Conservation (phyloP, 495 filamentous ascomycete species). For the Sabuloglossum arenarium region DNA sequence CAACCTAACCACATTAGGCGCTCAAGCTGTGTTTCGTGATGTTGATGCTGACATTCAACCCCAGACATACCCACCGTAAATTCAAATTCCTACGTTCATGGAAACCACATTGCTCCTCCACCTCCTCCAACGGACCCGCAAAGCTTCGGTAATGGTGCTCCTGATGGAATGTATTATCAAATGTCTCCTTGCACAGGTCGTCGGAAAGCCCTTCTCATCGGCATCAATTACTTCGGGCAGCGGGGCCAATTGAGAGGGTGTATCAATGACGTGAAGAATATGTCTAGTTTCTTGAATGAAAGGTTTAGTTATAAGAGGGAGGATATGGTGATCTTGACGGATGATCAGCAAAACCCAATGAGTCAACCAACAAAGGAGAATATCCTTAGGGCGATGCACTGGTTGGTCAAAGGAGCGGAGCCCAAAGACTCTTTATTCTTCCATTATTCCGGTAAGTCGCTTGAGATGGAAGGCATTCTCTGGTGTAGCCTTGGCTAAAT, state of each 20-base stretch:
- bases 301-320: conserved; percentile 86
- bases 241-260: conserved; percentile 81
- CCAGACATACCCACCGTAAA: conserved; percentile 23
- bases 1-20: not conserved
- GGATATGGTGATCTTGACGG: conserved; percentile 95
- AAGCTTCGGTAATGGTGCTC: conserved; percentile 59
- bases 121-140: conserved; percentile 38
- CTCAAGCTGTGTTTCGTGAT: not conserved
- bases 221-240: conserved; percentile 95
- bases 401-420: conserved; percentile 85
- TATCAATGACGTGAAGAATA: conserved; percentile 97
- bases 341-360: conserved; percentile 94
- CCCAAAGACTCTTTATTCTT: conserved; percentile 96
- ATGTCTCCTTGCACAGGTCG: conserved; percentile 85
- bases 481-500: not conserved
- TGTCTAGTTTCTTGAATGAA: conserved; percentile 80
- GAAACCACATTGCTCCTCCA: conserved; percentile 29
- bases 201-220: conserved; percentile 82
- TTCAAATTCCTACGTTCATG: conserved; percentile 31
- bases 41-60: not conserved
- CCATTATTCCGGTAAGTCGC: conserved; percentile 81
- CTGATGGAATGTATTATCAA: conserved; percentile 60
- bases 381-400: conserved; percentile 93
- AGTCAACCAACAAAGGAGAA: conserved; percentile 93
- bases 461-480: not conserved